Conservation (phyloP, 352 stramenopile genomes). For the Globisporangium splendens region DNA sequence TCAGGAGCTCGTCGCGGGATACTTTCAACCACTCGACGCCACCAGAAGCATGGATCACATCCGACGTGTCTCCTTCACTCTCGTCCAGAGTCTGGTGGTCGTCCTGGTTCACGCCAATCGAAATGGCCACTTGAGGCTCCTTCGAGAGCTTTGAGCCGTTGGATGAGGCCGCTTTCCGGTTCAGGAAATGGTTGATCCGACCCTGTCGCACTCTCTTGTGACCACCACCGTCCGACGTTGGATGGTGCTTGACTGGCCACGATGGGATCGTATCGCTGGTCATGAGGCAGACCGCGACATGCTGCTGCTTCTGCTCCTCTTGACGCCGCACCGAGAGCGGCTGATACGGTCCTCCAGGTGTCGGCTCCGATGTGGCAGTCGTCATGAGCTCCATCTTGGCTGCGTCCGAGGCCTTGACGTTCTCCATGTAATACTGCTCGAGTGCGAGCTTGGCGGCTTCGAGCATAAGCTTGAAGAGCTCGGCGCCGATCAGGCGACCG, state of each 20-base stretch:
- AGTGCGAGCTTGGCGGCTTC: constrained; percentile 74
- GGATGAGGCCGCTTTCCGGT: constrained; percentile 11
- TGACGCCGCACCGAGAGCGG: constrained; percentile 5
- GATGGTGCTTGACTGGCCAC: constrained; percentile 53
- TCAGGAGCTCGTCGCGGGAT: constrained; percentile 61
- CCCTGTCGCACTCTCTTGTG: constrained; percentile 51
- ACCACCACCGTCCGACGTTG: constrained; percentile 50
- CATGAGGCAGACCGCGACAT: constrained; percentile 45
- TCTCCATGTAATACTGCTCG: constrained; percentile 67
- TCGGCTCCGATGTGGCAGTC: constrained; percentile 5
- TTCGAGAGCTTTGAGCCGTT: constrained; percentile 1
- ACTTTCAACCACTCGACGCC: constrained; percentile 66
- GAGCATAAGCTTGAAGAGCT: constrained; percentile 64
- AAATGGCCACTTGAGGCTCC: constrained; percentile 2
- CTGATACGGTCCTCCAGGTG: constrained; percentile 13
- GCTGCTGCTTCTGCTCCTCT: constrained; percentile 18
- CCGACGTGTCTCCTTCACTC: constrained; percentile 2
- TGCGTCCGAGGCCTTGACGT: constrained; percentile 38
- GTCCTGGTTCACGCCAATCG: constrained; percentile 25
- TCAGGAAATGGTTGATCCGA: constrained; percentile 68
- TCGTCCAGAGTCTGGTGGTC: constrained; percentile 12
- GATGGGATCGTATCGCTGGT: constrained; percentile 49
- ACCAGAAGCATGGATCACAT: constrained; percentile 16
- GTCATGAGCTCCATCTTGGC: constrained; percentile 44
- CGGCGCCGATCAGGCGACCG: constrained; percentile 51